Evolutionary conservation across 2,329 filamentous ascomycete species (phyloP), one percentile per base, ranked within the genome.

Genomic region (Phoma sp.): DNA sequence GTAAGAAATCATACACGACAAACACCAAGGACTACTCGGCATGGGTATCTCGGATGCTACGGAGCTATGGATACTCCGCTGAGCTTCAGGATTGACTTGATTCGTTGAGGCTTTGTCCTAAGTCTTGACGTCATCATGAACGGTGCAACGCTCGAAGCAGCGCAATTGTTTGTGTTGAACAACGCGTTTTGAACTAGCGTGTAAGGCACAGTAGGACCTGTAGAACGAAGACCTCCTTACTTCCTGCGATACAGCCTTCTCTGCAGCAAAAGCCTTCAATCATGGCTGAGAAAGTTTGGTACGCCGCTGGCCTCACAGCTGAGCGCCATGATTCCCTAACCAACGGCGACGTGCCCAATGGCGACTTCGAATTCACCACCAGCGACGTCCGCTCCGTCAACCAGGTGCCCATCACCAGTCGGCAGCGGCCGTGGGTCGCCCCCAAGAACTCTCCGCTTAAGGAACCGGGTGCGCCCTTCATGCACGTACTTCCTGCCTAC

Each of bases 51-150:
- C 32, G 32, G 32, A 33, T 13, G 32, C 27, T 9, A 29, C 27
- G 27, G 27, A 9, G 27, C 27, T 7, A 4, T 10, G n/a, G 14
- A 23, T 38, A 38, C 36, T 8, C 36, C 7, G 7, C 6, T 23
- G 11, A 24, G 36, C 11, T 5, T 27, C 37, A 5, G 10, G 18
- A 7, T 24, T 3, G 14, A 39, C 18, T 22, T 24, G 37, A 39
- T 39, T 39, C 18, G 38, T 7, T 24, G 27, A 14, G 38, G 10
- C 13, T 13, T 4, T 22, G 3, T n/a, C 2, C 29, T 14, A 18
- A 49, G 52, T 55, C 46, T 39, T 55, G 52, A 55, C 52, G 52
- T 55, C 52, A 55, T 49, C 7, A 43, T 49, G 46, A 49, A 32
- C 22, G 18, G 13, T 32, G 0, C 24, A 51, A 2, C 14, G 33